Conservation (phyloP, 1,139 yeast genomes). For the Yamadazyma dendronema region DNA sequence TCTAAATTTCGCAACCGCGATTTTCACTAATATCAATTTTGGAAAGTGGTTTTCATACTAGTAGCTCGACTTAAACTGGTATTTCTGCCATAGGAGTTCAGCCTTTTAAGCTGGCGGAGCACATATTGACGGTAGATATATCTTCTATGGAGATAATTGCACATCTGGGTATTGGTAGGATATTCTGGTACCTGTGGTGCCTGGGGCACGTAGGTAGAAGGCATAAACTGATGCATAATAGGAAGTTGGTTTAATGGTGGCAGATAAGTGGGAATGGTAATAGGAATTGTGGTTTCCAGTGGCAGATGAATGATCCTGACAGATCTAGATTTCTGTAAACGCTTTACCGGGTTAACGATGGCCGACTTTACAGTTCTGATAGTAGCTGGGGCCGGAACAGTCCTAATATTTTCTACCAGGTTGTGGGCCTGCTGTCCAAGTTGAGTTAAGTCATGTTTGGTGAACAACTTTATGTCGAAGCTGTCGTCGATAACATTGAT, state of each 20-base stretch:
- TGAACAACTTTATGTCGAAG: constrained; percentile 13
- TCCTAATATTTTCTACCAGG: neutral
- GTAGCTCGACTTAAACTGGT: no score
- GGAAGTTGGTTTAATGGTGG: constrained; percentile 6
- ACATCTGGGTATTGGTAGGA: constrained; percentile 25
- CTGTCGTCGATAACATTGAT: constrained; percentile 17
- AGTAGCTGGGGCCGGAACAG: no score
- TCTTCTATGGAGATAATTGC: constrained; percentile 21
- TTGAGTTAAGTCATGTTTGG: constrained; percentile 6
- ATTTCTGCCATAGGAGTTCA: constrained; percentile 30
- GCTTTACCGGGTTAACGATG: constrained; percentile 4
- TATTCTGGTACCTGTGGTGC: constrained; percentile 22
- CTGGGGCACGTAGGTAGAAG: neutral
- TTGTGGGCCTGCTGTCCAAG: constrained; percentile 3
- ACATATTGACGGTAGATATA: constrained; percentile 18
- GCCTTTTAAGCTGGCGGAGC: constrained; percentile 7
- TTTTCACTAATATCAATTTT: no score
- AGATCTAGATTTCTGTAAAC: constrained; percentile 6
- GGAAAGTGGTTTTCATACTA: no score
- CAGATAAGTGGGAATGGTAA: constrained; percentile 7
- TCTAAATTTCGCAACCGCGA: no score
- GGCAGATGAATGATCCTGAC: constrained; percentile 4
- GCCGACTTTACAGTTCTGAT: no score
- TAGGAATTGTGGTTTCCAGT: neutral
- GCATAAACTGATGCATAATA: constrained; percentile 1